Evolutionary conservation across 768 basidiomycete genomes (phyloP).

Genomic region (Suillus bovinus): DNA sequence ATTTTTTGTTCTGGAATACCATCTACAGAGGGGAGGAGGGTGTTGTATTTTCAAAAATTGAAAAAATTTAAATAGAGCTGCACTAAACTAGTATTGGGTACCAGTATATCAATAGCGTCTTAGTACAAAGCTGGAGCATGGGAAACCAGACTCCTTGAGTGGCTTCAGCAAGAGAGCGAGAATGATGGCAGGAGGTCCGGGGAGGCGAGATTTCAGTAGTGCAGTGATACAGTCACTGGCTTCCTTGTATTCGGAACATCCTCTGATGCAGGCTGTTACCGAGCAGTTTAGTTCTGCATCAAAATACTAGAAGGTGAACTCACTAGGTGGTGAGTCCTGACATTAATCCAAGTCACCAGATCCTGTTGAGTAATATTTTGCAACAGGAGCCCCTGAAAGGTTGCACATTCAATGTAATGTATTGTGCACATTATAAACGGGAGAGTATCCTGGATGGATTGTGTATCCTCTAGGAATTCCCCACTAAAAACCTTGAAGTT

Average conservation of each 20-base stretch:
- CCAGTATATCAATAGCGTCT: too few relatives aligned
- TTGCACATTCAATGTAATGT: constrained; percentile 31
- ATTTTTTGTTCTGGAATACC: too few relatives aligned
- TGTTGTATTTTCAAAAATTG: too few relatives aligned
- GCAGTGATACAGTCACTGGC: too few relatives aligned
- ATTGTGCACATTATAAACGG: constrained; percentile 47
- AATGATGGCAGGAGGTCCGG: too few relatives aligned
- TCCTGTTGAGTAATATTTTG: constrained; percentile 66
- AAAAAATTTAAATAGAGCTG: too few relatives aligned
- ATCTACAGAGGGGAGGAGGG: too few relatives aligned
- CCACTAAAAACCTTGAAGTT: constrained; percentile 59
- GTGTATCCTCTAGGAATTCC: constrained; percentile 58
- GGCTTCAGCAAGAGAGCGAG: too few relatives aligned
- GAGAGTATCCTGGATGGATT: constrained; percentile 58
- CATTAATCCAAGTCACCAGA: constrained; percentile 64
- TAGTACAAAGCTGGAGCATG: too few relatives aligned
- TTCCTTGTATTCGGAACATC: constrained; percentile 62
- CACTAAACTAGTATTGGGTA: too few relatives aligned
- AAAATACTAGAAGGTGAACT: constrained; percentile 9
- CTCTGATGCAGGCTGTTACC: constrained; percentile 55
- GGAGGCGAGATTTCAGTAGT: too few relatives aligned
- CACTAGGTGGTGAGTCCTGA: constrained; percentile 67
- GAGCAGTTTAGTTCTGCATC: neutral
- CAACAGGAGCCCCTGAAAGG: constrained; percentile 55
- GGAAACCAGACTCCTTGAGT: too few relatives aligned